phyloP scores from a whole-genome alignment of 805 yeast species.

The Ogataea corticis region DNA sequence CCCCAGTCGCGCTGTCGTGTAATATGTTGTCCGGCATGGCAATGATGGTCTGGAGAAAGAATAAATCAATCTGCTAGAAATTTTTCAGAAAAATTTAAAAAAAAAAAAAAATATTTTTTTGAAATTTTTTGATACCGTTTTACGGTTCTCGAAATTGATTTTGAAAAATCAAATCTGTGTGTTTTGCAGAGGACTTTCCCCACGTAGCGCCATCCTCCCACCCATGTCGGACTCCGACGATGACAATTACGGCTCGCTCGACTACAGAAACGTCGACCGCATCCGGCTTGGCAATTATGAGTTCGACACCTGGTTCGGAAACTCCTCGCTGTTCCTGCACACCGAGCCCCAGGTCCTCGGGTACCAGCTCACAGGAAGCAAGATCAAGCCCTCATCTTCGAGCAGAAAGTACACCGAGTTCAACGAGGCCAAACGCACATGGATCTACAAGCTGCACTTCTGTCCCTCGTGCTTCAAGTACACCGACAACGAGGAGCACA shows the following conservation, averaged over 20 bases:
- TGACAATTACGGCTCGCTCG: constrained; percentile 60
- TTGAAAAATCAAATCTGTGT: too few relatives aligned
- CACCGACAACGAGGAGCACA: constrained; percentile 45
- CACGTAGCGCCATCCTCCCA: too few relatives aligned
- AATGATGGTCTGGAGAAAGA: neutral
- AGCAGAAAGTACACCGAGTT: constrained; percentile 18
- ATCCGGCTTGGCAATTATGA: constrained; percentile 69
- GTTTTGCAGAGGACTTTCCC: too few relatives aligned
- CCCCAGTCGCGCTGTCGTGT: neutral
- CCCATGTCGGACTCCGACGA: constrained; percentile 11
- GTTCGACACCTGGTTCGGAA: constrained; percentile 87
- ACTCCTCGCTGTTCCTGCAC: constrained; percentile 67
- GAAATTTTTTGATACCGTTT: neutral
- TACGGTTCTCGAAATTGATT: too few relatives aligned
- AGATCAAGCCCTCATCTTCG: constrained; percentile 22
- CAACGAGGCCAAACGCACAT: constrained; percentile 30
- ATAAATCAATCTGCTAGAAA: neutral
- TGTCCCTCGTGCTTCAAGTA: constrained; percentile 89
- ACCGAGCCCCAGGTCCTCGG: constrained; percentile 48
- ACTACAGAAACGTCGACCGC: constrained; percentile 59
- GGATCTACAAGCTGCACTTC: constrained; percentile 66
- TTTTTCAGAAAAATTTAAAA: neutral
- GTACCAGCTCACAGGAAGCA: constrained; percentile 34
- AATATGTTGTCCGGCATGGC: neutral
- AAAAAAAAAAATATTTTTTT: neutral